Conservation (phyloP, 2,329 filamentous ascomycete genomes). For the Pezicula neosporulosa region DNA sequence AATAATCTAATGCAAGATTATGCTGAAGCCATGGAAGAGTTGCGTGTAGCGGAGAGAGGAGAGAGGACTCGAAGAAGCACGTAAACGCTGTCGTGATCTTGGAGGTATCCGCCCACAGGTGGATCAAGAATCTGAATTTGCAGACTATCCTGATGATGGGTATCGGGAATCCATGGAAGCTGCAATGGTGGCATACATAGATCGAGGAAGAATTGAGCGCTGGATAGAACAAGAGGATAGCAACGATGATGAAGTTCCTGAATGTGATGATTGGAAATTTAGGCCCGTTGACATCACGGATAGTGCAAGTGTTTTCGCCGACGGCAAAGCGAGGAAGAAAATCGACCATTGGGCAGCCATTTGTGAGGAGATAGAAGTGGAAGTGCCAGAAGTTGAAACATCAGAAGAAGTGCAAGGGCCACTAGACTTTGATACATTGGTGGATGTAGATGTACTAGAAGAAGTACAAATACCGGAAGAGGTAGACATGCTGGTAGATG, state of each 20-base stretch:
- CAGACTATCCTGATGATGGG: conserved; percentile 11
- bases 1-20: conserved; percentile 3
- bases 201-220: conserved; percentile 10
- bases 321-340: conserved; percentile 4
- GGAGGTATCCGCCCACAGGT: conserved; percentile 2
- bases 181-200: conserved; percentile 6
- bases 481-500: no score
- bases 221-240: conserved; percentile 10
- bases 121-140: conserved; percentile 13
- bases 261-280: conserved; percentile 9
- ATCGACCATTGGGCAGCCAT: conserved; percentile 10
- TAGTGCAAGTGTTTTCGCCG: conserved; percentile 10
- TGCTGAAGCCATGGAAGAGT: not conserved
- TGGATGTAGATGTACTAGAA: no score
- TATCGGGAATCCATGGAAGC: conserved; percentile 14
- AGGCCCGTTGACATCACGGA: conserved; percentile 6
- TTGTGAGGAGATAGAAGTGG: conserved; percentile 1
- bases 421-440: no score
- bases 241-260: not conserved
- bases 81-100: not conserved
- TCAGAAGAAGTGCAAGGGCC: no score
- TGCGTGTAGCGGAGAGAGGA: conserved; percentile 8
- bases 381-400: not conserved
- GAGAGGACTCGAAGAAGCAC: conserved; percentile 1
- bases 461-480: no score